These are phyloP conservation scores for Isabelozyma pseudorhagii DNA, from an alignment of 805 yeast species.

Conservation along the genomic window DNA sequence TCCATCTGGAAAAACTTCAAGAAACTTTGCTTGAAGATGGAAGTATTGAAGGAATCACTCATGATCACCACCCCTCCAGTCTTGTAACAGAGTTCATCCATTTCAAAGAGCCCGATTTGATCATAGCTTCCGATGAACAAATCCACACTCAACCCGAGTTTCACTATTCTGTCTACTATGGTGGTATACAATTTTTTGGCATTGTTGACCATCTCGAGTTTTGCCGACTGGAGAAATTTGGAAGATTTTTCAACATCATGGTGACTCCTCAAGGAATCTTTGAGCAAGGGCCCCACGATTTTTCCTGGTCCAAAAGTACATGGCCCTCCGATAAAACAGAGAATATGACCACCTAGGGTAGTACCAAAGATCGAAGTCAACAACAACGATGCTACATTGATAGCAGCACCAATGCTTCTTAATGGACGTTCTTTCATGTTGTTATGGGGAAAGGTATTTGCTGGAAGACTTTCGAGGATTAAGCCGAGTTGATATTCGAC, in stretches of 20 bases:
- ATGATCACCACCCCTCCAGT: slow-evolving; percentile 65
- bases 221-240: slow-evolving; percentile 25
- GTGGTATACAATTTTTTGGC: slow-evolving; percentile 47
- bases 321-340: slow-evolving; percentile 60
- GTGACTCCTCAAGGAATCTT: slow-evolving; percentile 66
- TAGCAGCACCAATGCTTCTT: slow-evolving; percentile 60
- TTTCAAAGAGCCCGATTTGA: slow-evolving; percentile 65
- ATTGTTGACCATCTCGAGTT: slow-evolving; percentile 24
- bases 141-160: slow-evolving; percentile 53
- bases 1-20: slow-evolving; percentile 48
- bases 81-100: slow-evolving; percentile 53
- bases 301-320: slow-evolving; percentile 65
- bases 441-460: slow-evolving; percentile 48
- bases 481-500: slow-evolving; percentile 50
- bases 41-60: slow-evolving; percentile 63
- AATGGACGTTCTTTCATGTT: slow-evolving; percentile 43
- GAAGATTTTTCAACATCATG: slow-evolving; percentile 51
- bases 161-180: slow-evolving; percentile 46
- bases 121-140: slow-evolving; percentile 66
- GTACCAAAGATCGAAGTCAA: slow-evolving; percentile 37
- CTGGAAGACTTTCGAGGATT: slow-evolving; percentile 46
- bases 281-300: slow-evolving; percentile 53
- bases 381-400: slow-evolving; percentile 43
- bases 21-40: slow-evolving; percentile 66
- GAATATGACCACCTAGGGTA: slow-evolving; percentile 50